Evolutionary conservation across 1,284 basidiomycete species (phyloP).

Genomic region (Heterobasidion parviporum): DNA sequence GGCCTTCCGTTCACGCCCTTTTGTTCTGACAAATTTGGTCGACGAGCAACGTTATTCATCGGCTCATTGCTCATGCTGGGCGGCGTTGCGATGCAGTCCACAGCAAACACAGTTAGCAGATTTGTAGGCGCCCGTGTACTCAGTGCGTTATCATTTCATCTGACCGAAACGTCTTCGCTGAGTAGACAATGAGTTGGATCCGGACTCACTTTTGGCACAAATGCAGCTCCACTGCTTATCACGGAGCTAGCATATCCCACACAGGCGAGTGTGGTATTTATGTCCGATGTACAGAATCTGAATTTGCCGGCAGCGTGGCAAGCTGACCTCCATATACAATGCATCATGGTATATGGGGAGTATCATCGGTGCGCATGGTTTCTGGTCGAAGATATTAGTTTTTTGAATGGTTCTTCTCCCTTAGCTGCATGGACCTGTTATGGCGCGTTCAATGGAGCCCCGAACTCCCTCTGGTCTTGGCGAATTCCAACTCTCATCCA

Average conservation of each 20-base stretch:
- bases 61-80: conserved; percentile 53
- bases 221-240: conserved; percentile 56
- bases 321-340: conserved; percentile 55
- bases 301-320: conserved; percentile 35
- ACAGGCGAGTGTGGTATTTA: conserved; percentile 31
- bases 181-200: conserved; percentile 40
- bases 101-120: conserved; percentile 37
- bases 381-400: not conserved
- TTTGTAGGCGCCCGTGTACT: conserved; percentile 51
- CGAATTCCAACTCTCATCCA: conserved; percentile 64
- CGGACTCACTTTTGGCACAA: conserved; percentile 54
- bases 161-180: conserved; percentile 6
- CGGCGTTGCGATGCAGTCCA: conserved; percentile 49
- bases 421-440: conserved; percentile 45
- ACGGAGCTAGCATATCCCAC: conserved; percentile 69
- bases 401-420: conserved; percentile 3
- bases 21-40: conserved; percentile 48
- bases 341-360: conserved; percentile 59
- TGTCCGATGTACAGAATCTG: not conserved
- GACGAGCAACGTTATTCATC: conserved; percentile 46
- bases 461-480: conserved; percentile 53
- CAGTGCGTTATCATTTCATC: conserved; percentile 29
- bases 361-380: conserved; percentile 36
- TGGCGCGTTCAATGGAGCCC: conserved; percentile 39
- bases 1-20: conserved; percentile 52